phyloP scores from a whole-genome alignment of 148 eudicot genomes.

The Chenopodium formosanum region DNA sequence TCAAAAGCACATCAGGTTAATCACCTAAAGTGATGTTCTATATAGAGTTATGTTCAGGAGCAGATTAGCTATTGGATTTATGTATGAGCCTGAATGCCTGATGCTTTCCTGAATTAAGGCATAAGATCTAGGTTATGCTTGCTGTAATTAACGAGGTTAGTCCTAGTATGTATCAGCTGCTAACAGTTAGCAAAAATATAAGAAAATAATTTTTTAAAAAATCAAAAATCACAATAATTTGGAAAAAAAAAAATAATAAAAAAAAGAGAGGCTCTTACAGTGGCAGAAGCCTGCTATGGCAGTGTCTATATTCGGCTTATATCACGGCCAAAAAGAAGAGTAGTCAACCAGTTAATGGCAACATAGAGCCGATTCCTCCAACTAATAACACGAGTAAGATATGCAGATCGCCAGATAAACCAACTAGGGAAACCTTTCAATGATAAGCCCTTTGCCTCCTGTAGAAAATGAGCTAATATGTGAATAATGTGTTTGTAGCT shows the following conservation, averaged over 20 bases:
- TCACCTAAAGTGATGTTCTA: not conserved
- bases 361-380: constrained; percentile 98
- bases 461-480: not conserved
- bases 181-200: too few relatives aligned
- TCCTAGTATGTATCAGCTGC: not conserved
- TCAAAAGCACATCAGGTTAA: not conserved
- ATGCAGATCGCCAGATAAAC: constrained; percentile 95
- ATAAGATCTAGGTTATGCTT: not conserved
- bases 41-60: not conserved
- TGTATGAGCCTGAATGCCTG: not conserved
- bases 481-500: constrained; percentile 6
- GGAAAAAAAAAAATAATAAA: not conserved
- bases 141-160: not conserved
- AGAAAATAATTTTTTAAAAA: too few relatives aligned
- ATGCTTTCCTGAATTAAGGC: not conserved
- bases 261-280: constrained; percentile 12
- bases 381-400: constrained; percentile 89
- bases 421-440: constrained; percentile 83
- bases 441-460: constrained; percentile 85
- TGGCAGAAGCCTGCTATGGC: not conserved
- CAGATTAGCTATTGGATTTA: not conserved
- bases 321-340: constrained; percentile 91
- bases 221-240: not conserved
- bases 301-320: constrained; percentile 62
- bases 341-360: constrained; percentile 87